Evolutionary conservation across 2,329 filamentous ascomycete species (phyloP).

Genomic region (Rutstroemia sp.): DNA sequence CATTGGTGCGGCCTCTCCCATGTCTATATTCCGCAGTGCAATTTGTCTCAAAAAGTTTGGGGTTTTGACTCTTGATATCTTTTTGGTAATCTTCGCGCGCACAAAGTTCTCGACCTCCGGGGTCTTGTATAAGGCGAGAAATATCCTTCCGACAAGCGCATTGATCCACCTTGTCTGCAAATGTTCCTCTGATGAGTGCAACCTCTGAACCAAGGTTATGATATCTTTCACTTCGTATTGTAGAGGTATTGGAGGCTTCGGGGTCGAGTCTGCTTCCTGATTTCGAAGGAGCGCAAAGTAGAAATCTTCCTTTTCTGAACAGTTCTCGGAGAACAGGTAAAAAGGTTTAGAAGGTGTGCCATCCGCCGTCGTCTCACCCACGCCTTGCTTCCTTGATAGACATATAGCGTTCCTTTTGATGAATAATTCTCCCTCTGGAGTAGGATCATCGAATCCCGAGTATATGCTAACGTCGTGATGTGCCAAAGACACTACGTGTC

Average conservation of each 20-base stretch:
- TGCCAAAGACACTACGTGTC: slow-evolving; percentile 88
- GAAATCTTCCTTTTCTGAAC: slow-evolving; percentile 96
- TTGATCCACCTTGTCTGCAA: slow-evolving; percentile 91
- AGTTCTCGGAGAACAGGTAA: slow-evolving; percentile 90
- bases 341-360: slow-evolving; percentile 67
- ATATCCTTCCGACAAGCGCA: slow-evolving; percentile 79
- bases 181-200: slow-evolving; percentile 90
- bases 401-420: slow-evolving; percentile 91
- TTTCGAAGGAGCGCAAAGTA: slow-evolving; percentile 88
- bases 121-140: slow-evolving; percentile 82
- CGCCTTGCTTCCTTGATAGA: slow-evolving; percentile 57
- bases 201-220: slow-evolving; percentile 77
- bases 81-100: slow-evolving; percentile 83
- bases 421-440: slow-evolving; percentile 88
- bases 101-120: slow-evolving; percentile 72
- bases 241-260: slow-evolving; percentile 58
- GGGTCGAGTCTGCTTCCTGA: slow-evolving; percentile 60
- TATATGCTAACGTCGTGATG: slow-evolving; percentile 83
- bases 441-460: slow-evolving; percentile 61
- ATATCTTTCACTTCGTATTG: slow-evolving; percentile 80
- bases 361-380: slow-evolving; percentile 48
- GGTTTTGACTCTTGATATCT: slow-evolving; percentile 88
- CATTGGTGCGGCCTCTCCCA: slow-evolving; percentile 79
- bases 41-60: slow-evolving; percentile 85
- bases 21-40: slow-evolving; percentile 73